Percentiles rank a stretch among this genome's conserved stretches.
Evolutionary conservation across 1,284 basidiomycete species (phyloP).

Genomic region (Omphalotus olearius): DNA sequence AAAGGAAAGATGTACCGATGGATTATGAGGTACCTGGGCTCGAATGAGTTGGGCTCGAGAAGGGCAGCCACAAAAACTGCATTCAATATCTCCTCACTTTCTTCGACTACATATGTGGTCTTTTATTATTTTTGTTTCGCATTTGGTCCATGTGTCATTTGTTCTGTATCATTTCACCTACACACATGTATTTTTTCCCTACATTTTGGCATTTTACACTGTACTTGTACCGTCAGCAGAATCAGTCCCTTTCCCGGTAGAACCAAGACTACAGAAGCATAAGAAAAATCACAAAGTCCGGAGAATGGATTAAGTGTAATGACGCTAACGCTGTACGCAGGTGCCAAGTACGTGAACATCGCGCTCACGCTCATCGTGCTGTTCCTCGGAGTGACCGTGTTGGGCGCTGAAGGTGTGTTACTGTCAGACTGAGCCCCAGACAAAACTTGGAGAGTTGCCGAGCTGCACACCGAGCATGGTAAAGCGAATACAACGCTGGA

Average conservation of each 20-base stretch:
- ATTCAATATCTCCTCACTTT: no score
- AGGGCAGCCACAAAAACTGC: no score
- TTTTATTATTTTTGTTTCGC: no score
- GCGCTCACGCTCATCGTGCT: slow-evolving; percentile 40
- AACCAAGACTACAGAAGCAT: no score
- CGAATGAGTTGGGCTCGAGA: slow-evolving; percentile 5
- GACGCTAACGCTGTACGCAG: slow-evolving; percentile 55
- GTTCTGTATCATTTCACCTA: no score
- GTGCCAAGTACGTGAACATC: slow-evolving; percentile 52
- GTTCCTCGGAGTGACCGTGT: slow-evolving; percentile 41
- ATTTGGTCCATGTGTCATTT: no score
- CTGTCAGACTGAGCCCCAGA: slow-evolving; percentile 43
- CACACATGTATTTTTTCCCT: no score
- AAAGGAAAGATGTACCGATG: slow-evolving; percentile 66
- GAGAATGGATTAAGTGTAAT: slow-evolving; percentile 30
- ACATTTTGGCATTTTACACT: no score
- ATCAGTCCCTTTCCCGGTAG: no score
- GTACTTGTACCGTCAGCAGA: no score
- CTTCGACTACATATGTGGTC: no score
- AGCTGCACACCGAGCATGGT: slow-evolving; percentile 44
- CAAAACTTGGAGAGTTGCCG: slow-evolving; percentile 43
- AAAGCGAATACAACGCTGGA: slow-evolving; percentile 46
- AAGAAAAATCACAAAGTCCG: no score
- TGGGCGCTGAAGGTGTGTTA: slow-evolving; percentile 50
- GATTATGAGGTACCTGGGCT: slow-evolving; percentile 62